phyloP scores from a whole-genome alignment of 106 monocot species.

The Acorus calamus region DNA sequence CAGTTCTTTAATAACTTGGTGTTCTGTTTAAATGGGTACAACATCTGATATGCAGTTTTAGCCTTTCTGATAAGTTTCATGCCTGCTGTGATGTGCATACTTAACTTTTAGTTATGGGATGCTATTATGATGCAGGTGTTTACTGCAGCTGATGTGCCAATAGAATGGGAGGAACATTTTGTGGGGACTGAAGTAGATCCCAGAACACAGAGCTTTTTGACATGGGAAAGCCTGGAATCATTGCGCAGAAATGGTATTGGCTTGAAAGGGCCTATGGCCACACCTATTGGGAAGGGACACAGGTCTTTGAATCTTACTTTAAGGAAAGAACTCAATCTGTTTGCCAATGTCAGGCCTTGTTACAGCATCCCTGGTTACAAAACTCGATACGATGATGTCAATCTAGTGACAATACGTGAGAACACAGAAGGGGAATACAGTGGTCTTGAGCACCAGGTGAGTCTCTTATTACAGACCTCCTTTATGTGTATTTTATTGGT shows the following conservation, averaged over 20 bases:
- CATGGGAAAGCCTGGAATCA: conserved; percentile 90
- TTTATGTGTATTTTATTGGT: no score
- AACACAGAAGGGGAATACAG: conserved; percentile 97
- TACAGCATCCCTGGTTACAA: conserved; percentile 80
- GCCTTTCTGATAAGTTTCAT: no score
- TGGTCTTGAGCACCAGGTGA: conserved; percentile 93
- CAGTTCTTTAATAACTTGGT: no score
- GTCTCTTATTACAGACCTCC: not conserved
- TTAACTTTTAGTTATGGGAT: no score
- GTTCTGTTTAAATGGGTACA: no score
- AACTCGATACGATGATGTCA: conserved; percentile 77
- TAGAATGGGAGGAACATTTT: conserved; percentile 90
- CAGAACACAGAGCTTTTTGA: conserved; percentile 81
- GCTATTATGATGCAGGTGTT: conserved; percentile 45
- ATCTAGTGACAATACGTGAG: conserved; percentile 88
- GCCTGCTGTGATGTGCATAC: no score
- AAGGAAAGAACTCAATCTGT: conserved; percentile 80
- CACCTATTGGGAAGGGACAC: conserved; percentile 96
- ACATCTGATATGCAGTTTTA: no score
- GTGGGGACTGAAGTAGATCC: conserved; percentile 77
- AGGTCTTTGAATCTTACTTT: conserved; percentile 83
- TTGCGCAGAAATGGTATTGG: conserved; percentile 72
- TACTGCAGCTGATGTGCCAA: conserved; percentile 63
- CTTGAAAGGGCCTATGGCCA: conserved; percentile 97
- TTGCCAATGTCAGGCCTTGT: conserved; percentile 87